Percentiles rank a stretch among this genome's conserved stretches.
Conservation (phyloP, 23 red algal genomes). For the Chondrus crispus region DNA sequence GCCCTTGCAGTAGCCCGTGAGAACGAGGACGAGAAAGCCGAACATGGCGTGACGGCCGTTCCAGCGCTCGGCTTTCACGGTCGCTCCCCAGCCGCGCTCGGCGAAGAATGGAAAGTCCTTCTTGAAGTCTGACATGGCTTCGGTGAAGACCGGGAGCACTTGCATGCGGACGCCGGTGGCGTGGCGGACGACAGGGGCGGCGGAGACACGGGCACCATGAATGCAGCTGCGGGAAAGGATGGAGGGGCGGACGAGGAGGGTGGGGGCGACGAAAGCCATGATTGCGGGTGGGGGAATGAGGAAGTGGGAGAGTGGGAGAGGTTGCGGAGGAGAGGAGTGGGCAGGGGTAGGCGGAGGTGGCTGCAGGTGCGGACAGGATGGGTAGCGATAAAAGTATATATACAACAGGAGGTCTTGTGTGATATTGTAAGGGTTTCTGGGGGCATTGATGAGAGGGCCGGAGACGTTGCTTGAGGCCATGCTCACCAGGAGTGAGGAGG, state of each 20-base stretch:
- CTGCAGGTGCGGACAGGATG: not conserved
- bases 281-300: not conserved
- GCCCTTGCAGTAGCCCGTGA: constrained; percentile 71
- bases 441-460: no score
- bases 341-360: not conserved
- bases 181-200: not conserved
- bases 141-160: constrained; percentile 58
- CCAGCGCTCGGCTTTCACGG: constrained; percentile 88
- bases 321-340: not conserved
- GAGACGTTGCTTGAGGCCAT: no score
- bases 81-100: constrained; percentile 80
- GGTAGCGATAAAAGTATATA: no score
- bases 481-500: no score
- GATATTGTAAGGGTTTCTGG: no score
- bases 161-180: not conserved
- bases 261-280: constrained; percentile 66
- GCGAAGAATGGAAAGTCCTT: constrained; percentile 80
- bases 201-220: constrained; percentile 9
- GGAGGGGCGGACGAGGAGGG: constrained; percentile 35
- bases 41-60: constrained; percentile 93
- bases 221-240: constrained; percentile 25
- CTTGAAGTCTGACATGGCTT: constrained; percentile 93
- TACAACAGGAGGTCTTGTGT: no score
- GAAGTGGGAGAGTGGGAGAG: not conserved
- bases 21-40: constrained; percentile 65